Base-by-base conservation (phyloP, 768 basidiomycete genomes). In the Kondoa malvinella region DNA sequence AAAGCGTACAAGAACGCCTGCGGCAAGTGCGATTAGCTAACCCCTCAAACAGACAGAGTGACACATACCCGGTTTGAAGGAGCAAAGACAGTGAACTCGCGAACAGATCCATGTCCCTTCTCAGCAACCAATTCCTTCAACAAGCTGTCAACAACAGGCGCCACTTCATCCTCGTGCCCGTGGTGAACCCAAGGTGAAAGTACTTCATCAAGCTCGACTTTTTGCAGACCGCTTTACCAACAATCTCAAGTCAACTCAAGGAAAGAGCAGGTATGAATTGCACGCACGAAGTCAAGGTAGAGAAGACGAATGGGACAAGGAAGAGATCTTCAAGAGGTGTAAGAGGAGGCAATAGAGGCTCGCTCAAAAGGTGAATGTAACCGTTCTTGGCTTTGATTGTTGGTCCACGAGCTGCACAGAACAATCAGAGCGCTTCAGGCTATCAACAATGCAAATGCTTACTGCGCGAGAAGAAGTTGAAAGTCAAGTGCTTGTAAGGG, bases 371-470 rank as follows among this genome's bases (percentile, higher is more conserved):
- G 27, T 67, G 57, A 26, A 64, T 61, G 57, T 57, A 56, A 50
- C 79, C 79, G 70, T 80, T 80, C 71, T 74, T 73, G 50, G 78
- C 78, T 64, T 77, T 75, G 68, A 75, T 74, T 64, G 77, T 74
- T 30, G 74, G 64, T 1, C 74, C 75, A 15, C 72, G 70, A 32
- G 15, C 61, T 63, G 32, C 61, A 30, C 8, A 21, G 3, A 17
- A 31, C 32, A 32, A 31, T 63, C 26, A 63, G 32, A 16, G 58
- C 14, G 8, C 30, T 14, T 34, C 32, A 32, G 31, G 4, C n/a
- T 29, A 63, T 27, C 57, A 4, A 16, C 17, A 31, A n/a, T 3
- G 61, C 27, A 33, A 21, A 32, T 31, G 31, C 61, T 17, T 29
- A 63, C 61, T 71, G 34, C 72, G 69, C 40, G 76, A 69, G 73